Conservation (phyloP, 1,284 basidiomycete species). For the Tilletia horrida region DNA sequence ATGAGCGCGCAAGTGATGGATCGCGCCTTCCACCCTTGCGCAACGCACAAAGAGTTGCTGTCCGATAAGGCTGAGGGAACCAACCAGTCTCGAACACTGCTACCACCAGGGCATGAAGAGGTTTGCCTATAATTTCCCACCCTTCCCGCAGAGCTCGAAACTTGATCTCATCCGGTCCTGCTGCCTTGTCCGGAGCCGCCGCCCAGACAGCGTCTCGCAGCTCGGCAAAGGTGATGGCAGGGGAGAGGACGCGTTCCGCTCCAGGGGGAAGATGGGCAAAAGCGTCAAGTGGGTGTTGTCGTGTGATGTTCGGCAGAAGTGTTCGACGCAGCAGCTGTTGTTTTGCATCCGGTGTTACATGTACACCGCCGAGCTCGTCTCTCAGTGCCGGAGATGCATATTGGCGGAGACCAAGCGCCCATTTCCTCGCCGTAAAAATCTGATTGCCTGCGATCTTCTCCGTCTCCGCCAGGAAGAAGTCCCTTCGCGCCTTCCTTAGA, state of each 20-base stretch:
- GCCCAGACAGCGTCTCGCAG: background rate
- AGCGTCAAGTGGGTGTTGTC: background rate
- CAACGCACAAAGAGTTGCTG: background rate
- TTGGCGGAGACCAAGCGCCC: background rate
- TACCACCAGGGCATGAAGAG: background rate
- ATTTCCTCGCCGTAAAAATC: background rate
- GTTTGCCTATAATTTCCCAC: background rate
- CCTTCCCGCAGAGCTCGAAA: slow-evolving; percentile 1
- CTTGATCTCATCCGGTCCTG: slow-evolving; percentile 16
- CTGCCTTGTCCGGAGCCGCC: slow-evolving; percentile 16
- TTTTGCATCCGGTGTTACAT: background rate
- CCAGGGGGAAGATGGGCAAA: background rate
- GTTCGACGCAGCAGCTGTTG: background rate
- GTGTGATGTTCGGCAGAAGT: background rate
- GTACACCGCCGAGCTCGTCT: background rate
- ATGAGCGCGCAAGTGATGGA: slow-evolving; percentile 3
- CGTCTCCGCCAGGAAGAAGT: background rate
- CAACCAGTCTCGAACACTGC: background rate
- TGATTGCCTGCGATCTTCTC: background rate
- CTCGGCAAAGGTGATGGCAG: background rate
- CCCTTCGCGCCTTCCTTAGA: background rate
- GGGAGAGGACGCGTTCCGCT: background rate
- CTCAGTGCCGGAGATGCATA: background rate
- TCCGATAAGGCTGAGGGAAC: background rate
- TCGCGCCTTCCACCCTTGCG: background rate